Evolutionary conservation across 495 filamentous ascomycete species (phyloP).

Genomic region (Neurospora africana): DNA sequence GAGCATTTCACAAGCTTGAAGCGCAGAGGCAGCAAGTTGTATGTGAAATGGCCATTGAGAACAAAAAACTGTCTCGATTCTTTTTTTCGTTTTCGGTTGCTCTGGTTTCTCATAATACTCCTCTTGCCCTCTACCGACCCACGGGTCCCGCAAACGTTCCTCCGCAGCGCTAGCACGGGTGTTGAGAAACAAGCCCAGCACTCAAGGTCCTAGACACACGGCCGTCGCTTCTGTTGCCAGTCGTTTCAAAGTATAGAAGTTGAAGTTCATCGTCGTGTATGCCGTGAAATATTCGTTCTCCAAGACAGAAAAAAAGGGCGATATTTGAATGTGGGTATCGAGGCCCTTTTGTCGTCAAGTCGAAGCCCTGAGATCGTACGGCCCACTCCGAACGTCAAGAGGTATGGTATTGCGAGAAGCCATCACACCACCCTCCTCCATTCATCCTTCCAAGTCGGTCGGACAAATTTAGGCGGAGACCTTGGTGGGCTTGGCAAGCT

Average conservation of each 20-base stretch:
- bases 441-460: neutral
- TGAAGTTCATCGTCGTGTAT: neutral
- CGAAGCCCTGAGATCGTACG: neutral
- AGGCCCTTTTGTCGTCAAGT: neutral
- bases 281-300: neutral
- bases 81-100: conserved; percentile 9
- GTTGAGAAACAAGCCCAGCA: neutral
- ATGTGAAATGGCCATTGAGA: conserved; percentile 53
- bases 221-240: neutral
- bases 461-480: conserved; percentile 14
- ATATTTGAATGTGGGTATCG: neutral
- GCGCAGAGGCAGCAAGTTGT: conserved; percentile 22
- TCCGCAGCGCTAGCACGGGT: neutral
- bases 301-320: neutral
- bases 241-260: neutral
- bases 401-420: neutral
- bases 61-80: conserved; percentile 18
- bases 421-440: neutral
- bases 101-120: conserved; percentile 2
- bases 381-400: neutral
- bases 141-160: neutral
- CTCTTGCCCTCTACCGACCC: neutral
- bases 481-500: conserved; percentile 46
- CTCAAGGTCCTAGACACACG: neutral
- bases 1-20: conserved; percentile 46